phyloP scores from a whole-genome alignment of 495 filamentous ascomycete species.

The Aspergillus panamensis region DNA sequence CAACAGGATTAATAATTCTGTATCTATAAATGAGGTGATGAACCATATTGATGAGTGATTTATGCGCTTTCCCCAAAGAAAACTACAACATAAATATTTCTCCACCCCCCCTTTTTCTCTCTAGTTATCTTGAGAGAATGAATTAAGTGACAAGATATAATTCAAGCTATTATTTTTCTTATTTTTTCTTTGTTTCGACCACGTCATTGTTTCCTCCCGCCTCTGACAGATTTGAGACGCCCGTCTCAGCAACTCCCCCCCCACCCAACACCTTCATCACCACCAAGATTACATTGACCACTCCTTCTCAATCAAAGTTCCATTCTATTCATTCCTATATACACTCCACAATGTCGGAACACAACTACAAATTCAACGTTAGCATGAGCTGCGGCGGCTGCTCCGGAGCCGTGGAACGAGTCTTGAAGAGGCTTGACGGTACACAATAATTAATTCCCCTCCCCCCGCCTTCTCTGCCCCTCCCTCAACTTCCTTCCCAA shows the following conservation, averaged over 20 bases:
- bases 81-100: neutral
- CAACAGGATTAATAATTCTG: neutral
- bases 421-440: constrained; percentile 95
- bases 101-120: neutral
- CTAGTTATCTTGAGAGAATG: neutral
- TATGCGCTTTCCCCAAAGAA: neutral
- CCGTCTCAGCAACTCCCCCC: neutral
- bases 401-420: constrained; percentile 75
- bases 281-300: neutral
- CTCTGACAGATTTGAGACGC: neutral
- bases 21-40: constrained; percentile 6
- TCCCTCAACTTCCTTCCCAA: constrained; percentile 3
- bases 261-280: neutral
- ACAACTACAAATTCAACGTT: constrained; percentile 69
- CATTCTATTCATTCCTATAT: neutral
- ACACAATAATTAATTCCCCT: constrained; percentile 20
- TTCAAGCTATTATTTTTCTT: neutral
- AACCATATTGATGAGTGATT: constrained; percentile 10
- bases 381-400: constrained; percentile 67
- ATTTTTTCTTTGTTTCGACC: neutral
- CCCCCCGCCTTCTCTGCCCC: neutral
- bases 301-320: too few relatives aligned
- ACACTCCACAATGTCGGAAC: constrained; percentile 50
- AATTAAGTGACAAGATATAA: neutral
- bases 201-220: neutral